A percentile compares a stretch with the other conserved stretches of the same genome.
phyloP scores from a whole-genome alignment of 176 grass and related monocot species.

The Juncus inflexus region DNA sequence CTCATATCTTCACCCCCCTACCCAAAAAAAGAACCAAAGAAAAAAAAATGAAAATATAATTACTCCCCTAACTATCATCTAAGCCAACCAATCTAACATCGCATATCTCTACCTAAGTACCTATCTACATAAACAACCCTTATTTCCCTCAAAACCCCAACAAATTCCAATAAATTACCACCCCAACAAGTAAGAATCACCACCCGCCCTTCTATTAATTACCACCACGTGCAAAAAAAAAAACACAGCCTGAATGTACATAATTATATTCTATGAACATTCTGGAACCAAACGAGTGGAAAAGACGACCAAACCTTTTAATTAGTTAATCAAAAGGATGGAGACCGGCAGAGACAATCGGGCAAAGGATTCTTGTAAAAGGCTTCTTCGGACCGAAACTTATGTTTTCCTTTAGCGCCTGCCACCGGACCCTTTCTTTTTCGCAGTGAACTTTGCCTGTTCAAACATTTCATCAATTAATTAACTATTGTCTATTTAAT shows the following conservation, averaged over 20 bases:
- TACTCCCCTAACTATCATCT: neutral
- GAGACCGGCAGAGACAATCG: conserved; percentile 61
- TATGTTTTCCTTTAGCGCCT: conserved; percentile 69
- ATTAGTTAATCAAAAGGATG: too few species aligned
- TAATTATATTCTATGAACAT: too few species aligned
- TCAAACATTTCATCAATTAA: conserved; percentile 22
- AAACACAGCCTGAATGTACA: too few species aligned
- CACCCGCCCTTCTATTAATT: too few species aligned
- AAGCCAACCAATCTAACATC: too few species aligned
- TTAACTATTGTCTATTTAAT: neutral
- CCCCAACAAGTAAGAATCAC: neutral
- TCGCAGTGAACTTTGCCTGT: conserved; percentile 75
- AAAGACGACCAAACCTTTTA: too few species aligned
- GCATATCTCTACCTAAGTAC: conserved; percentile 12
- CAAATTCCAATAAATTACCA: neutral
- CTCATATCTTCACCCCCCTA: neutral
- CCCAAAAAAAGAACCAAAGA: neutral
- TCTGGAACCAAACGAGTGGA: too few species aligned
- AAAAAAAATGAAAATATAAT: neutral
- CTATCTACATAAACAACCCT: conserved; percentile 16
- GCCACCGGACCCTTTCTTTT: conserved; percentile 76
- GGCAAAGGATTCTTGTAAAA: conserved; percentile 99
- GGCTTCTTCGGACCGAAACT: conserved; percentile 83
- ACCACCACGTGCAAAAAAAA: too few species aligned
- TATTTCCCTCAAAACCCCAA: conserved; percentile 3